phyloP scores from a whole-genome alignment of 257 asterid species.

The Gynochthodes officinalis region DNA sequence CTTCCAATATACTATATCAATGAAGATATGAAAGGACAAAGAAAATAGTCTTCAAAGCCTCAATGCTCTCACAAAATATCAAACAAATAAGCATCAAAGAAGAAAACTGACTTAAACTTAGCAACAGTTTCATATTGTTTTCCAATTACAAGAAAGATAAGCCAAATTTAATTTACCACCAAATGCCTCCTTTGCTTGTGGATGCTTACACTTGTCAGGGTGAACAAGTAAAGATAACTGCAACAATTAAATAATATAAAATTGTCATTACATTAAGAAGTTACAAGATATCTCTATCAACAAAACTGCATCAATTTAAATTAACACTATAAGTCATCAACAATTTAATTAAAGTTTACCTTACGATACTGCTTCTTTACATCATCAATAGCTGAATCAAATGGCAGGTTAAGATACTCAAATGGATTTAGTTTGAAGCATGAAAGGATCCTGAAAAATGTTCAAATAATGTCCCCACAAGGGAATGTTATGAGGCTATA shows the following conservation, averaged over 20 bases:
- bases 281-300: constrained; percentile 3
- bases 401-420: constrained; percentile 85
- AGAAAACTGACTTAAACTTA: not conserved
- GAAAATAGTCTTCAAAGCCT: not conserved
- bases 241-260: constrained; percentile 24
- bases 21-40: not conserved
- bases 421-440: constrained; percentile 95
- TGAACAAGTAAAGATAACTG: constrained; percentile 96
- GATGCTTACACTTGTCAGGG: constrained; percentile 98
- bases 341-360: constrained; percentile 40
- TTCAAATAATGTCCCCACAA: constrained; percentile 16
- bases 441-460: constrained; percentile 79
- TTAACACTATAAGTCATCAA: not conserved
- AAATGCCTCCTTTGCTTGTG: constrained; percentile 98
- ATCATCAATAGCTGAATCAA: constrained; percentile 68
- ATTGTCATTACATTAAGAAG: constrained; percentile 8
- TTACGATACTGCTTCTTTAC: constrained; percentile 91
- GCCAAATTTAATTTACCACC: constrained; percentile 54
- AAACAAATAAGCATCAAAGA: not conserved
- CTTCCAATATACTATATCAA: not conserved
- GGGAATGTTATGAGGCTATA: not conserved
- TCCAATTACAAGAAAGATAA: not conserved
- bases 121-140: not conserved
- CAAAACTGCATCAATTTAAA: not conserved
- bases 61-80: not conserved